A percentile compares a stretch with the other conserved stretches of the same genome.
Evolutionary conservation across 306 rosid genomes (phyloP).

Genomic region (Astragalus membranaceus): DNA sequence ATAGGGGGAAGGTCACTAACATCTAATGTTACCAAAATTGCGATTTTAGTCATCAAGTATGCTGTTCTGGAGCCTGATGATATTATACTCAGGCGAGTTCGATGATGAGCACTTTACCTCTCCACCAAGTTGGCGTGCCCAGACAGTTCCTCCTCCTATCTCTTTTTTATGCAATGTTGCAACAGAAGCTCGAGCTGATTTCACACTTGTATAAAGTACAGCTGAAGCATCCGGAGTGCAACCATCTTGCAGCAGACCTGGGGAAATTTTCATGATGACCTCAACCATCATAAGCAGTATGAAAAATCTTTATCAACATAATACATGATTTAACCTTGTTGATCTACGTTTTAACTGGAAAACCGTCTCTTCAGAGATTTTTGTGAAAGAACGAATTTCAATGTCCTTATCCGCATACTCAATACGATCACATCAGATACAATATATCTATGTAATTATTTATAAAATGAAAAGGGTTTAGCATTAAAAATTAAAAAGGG

Average conservation of each 20-base stretch:
- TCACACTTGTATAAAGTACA: slow-evolving; percentile 82
- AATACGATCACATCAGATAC: neutral
- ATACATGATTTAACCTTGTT: neutral
- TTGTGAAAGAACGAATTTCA: slow-evolving; percentile 3
- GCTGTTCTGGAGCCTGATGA: neutral
- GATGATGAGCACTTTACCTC: slow-evolving; percentile 48
- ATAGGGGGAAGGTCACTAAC: neutral
- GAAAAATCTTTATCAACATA: neutral
- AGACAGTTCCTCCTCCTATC: slow-evolving; percentile 61
- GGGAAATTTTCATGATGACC: slow-evolving; percentile 20
- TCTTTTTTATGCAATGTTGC: slow-evolving; percentile 58
- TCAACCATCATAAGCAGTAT: neutral
- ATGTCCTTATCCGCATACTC: neutral
- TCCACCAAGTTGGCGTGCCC: slow-evolving; percentile 98
- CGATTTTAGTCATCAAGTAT: neutral
- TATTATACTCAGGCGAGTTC: neutral
- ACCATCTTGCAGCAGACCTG: slow-evolving; percentile 92
- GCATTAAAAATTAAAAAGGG: no score
- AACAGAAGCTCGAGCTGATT: slow-evolving; percentile 83
- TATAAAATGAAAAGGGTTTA: neutral
- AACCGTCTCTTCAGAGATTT: neutral
- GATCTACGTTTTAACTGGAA: slow-evolving; percentile 5
- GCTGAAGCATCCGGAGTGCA: slow-evolving; percentile 83
- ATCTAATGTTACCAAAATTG: no score
- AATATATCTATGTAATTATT: neutral